Conservation (phyloP, 805 yeast genomes). For the Candida fluviatilis region DNA sequence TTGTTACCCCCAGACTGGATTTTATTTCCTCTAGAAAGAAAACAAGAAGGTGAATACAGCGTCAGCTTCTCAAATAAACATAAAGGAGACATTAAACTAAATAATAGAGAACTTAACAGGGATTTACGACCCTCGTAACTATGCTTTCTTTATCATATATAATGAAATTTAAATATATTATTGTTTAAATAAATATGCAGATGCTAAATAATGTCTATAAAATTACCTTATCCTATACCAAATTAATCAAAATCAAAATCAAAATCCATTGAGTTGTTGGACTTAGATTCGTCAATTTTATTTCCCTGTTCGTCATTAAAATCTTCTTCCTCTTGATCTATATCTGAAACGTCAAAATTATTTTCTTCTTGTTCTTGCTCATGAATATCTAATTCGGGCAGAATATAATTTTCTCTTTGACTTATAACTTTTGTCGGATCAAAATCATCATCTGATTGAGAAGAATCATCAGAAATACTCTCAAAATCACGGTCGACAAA, state of each 20-base stretch:
- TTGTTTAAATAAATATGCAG: too few species aligned
- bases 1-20: slow-evolving; percentile 29
- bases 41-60: slow-evolving; percentile 9
- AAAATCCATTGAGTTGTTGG: slow-evolving; percentile 14
- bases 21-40: slow-evolving; percentile 19
- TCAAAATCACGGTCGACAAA: slow-evolving; percentile 1
- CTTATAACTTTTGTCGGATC: slow-evolving; percentile 3
- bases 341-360: slow-evolving; percentile 1
- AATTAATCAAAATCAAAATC: slow-evolving; percentile 23
- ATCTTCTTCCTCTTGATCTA: slow-evolving; percentile 4
- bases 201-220: not conserved
- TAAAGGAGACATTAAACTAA: slow-evolving; percentile 14
- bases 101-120: slow-evolving; percentile 5
- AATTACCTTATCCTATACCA: not conserved
- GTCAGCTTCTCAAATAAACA: slow-evolving; percentile 16
- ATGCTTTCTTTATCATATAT: too few species aligned
- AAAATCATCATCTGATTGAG: slow-evolving; percentile 4
- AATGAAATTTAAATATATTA: too few species aligned
- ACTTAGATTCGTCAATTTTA: not conserved
- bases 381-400: slow-evolving; percentile 2
- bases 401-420: not conserved
- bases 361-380: not conserved
- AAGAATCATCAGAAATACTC: not conserved
- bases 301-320: slow-evolving; percentile 1
- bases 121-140: slow-evolving; percentile 6